Base-by-base conservation (phyloP, 441 rosid species). In the Populus hybrid region DNA sequence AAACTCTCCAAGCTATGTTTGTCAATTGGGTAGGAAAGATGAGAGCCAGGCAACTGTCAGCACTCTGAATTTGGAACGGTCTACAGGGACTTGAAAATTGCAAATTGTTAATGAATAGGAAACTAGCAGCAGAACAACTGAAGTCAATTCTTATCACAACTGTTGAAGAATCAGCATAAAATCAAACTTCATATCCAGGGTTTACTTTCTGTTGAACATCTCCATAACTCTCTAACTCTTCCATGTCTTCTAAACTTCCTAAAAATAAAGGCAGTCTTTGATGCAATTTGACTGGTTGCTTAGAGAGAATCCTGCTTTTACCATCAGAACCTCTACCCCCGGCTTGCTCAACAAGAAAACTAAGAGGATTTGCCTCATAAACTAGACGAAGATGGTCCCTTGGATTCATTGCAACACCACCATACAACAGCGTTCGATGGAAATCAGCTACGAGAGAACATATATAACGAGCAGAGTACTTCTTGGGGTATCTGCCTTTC, bases 171-270 rank as follows among this genome's bases (percentile, higher is more conserved):
- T 42, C 53, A 24, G 0, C 9, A 29, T 14, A 31, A 36, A 50
- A 77, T 91, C 87, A 95, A 84, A 95, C 98, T 83, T 93, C 98
- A 81, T 95, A 95, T 11, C 98, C 99, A n/a, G 99, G 99, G 77
- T 95, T 95, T 78, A 91, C 91, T 86, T 86, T 93, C 82, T 95
- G 98, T 76, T 92, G 99, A 70, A 95, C 93, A 83, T 95, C 87
- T 72, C 87, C 90, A 70, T 90, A 95, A 87, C 98, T 91, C 76
- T 92, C 90, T 59, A 93, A 83, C 88, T 95, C 99, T 77, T 84
- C 80, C 31, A 95, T 89, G 81, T 95, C 99, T 70, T 91, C 95
- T 3, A 77, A 14, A 74, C 97, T 95, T 66, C 99, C 99, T 70
- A 95, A 82, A 87, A 95, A 95, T 70, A 95, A 78, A 68, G 99